Evolutionary conservation across 345 rosid genomes (phyloP), one percentile per base, ranked within the genome.

Genomic region (Murraya paniculata): DNA sequence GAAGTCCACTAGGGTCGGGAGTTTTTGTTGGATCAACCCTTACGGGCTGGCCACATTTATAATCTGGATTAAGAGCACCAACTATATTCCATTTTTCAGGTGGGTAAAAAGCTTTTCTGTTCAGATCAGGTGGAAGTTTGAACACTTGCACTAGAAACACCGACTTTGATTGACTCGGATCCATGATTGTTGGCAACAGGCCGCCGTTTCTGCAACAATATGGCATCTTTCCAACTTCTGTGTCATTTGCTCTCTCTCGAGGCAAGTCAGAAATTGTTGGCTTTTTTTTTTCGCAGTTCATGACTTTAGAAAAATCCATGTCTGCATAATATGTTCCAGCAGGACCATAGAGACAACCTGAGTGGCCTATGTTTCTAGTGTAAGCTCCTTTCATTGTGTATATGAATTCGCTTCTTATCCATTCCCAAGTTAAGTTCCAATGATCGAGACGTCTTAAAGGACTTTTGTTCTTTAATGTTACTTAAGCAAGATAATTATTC

Each of bases 341-440:
- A 2, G 36, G 61, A 7, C 91, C 93, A 61, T 84, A 81, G 35
- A 90, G 21, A 62, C 94, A 90, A 14, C 81, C 90, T 6, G 84
- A 6, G 2, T 71, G 25, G 76, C 87, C 91, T 9, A 80, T 75
- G 38, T 71, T 45, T 25, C 67, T 33, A 0, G 90, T 85, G 62
- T 83, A 84, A 55, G 91, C 92, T 72, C 92, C 90, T 78, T 72
- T 86, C 87, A 89, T 83, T 48, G 85, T 64, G 35, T 71, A 48
- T 24, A 90, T 90, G 45, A 89, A 90, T 59, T 90, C 94, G 24
- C 75, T 83, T 56, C 84, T 74, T 77, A 56, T 84, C 94, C 94
- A 90, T 8, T 89, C 89, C 92, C 94, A 90, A 76, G 90, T 90
- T 62, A 90, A 72, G 57, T 81, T 86, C 94, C 94, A 90, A 69